phyloP scores from a whole-genome alignment of 2,329 filamentous ascomycete genomes.

The Fusarium hostae region DNA sequence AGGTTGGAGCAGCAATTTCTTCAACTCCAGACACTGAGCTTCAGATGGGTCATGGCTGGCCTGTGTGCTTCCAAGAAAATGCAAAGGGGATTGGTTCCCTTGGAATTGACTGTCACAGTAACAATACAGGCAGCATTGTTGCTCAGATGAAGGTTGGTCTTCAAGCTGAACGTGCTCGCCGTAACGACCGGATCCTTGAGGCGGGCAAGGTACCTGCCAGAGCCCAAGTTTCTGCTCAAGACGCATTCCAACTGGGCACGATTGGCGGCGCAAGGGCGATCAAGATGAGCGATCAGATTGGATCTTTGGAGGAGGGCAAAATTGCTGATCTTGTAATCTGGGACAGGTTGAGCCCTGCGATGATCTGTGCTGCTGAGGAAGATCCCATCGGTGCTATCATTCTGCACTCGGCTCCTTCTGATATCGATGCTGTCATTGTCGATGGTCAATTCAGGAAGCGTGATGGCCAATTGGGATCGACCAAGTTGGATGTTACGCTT shows the following conservation, averaged over 20 bases:
- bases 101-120: slow-evolving; percentile 8
- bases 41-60: slow-evolving; percentile 17
- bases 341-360: slow-evolving; percentile 3
- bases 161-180: slow-evolving; percentile 6
- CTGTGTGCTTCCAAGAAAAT: slow-evolving; percentile 11
- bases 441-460: slow-evolving; percentile 17
- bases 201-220: neutral
- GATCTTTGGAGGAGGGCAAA: slow-evolving; percentile 3
- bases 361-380: slow-evolving; percentile 10
- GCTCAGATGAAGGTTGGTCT: slow-evolving; percentile 8
- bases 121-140: neutral
- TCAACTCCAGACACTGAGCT: slow-evolving; percentile 11
- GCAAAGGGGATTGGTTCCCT: slow-evolving; percentile 3
- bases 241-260: slow-evolving; percentile 4
- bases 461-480: neutral
- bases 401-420: neutral
- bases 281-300: neutral
- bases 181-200: neutral
- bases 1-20: neutral
- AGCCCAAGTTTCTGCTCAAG: neutral
- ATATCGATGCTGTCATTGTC: slow-evolving; percentile 9
- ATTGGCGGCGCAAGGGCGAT: slow-evolving; percentile 4
- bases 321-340: slow-evolving; percentile 7
- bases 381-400: slow-evolving; percentile 10
- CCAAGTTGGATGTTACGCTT: neutral